A percentile compares a stretch with the other conserved stretches of the same genome.
Conservation (phyloP, 1,284 basidiomycete species). For the Ceratobasidium sp. region DNA sequence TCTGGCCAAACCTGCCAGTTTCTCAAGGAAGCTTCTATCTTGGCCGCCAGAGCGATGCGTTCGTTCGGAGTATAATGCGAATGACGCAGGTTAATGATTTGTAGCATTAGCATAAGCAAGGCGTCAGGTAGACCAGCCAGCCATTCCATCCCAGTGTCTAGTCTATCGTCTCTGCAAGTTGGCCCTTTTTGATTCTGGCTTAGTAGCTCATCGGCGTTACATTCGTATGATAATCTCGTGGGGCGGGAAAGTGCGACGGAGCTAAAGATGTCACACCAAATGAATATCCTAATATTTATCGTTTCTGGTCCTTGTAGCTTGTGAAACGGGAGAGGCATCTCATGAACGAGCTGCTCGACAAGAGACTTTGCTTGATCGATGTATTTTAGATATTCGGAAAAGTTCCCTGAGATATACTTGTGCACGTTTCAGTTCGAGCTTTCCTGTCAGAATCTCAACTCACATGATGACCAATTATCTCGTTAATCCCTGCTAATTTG, state of each 20-base stretch:
- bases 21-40: background rate
- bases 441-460: background rate
- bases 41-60: background rate
- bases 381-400: slow-evolving; percentile 4
- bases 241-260: background rate
- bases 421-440: background rate
- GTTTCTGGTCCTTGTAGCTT: background rate
- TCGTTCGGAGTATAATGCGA: background rate
- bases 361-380: background rate
- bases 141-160: slow-evolving; percentile 6
- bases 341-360: background rate
- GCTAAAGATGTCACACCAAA: slow-evolving; percentile 12
- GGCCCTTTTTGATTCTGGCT: background rate
- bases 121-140: background rate
- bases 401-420: slow-evolving; percentile 1
- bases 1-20: background rate
- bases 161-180: too few relatives aligned
- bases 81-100: background rate
- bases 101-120: background rate
- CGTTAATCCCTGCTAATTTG: background rate
- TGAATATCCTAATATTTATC: background rate
- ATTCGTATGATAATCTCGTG: background rate
- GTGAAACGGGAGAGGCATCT: background rate
- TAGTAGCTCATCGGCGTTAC: background rate
- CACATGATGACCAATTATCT: slow-evolving; percentile 5